Evolutionary conservation across 2,329 filamentous ascomycete genomes (phyloP).

Genomic region (Talaromyces sp.): DNA sequence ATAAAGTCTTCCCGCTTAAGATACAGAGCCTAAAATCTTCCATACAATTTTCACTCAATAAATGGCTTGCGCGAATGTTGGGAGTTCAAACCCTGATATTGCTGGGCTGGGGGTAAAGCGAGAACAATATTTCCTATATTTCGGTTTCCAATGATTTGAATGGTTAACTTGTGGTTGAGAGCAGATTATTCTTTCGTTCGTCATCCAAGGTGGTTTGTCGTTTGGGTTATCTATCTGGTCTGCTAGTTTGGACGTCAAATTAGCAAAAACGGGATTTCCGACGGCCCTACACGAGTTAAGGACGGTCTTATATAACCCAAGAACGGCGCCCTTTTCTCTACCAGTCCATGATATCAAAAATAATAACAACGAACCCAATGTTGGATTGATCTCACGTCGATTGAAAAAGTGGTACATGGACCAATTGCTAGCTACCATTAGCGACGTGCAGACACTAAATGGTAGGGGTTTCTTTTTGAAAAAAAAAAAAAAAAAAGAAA

Average conservation of each 20-base stretch:
- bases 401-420: not conserved
- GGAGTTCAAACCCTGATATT: conserved; percentile 3
- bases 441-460: conserved; percentile 6
- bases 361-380: not conserved
- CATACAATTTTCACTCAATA: not conserved
- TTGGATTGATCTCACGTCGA: not conserved
- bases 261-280: not conserved
- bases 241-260: not conserved
- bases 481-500: not conserved
- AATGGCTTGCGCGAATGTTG: not conserved
- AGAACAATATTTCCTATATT: not conserved
- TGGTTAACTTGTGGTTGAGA: not conserved
- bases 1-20: too few species aligned
- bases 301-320: too few species aligned
- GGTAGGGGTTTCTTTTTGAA: not conserved
- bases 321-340: not conserved
- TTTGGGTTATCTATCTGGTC: conserved; percentile 1
- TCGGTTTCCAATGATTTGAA: not conserved
- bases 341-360: not conserved
- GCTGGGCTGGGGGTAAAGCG: not conserved
- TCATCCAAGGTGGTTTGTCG: not conserved
- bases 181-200: conserved; percentile 3
- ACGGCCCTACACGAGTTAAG: not conserved
- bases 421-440: not conserved
- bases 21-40: too few species aligned